Conservation (phyloP, 768 basidiomycete species). For the Daedaleopsis nitida region DNA sequence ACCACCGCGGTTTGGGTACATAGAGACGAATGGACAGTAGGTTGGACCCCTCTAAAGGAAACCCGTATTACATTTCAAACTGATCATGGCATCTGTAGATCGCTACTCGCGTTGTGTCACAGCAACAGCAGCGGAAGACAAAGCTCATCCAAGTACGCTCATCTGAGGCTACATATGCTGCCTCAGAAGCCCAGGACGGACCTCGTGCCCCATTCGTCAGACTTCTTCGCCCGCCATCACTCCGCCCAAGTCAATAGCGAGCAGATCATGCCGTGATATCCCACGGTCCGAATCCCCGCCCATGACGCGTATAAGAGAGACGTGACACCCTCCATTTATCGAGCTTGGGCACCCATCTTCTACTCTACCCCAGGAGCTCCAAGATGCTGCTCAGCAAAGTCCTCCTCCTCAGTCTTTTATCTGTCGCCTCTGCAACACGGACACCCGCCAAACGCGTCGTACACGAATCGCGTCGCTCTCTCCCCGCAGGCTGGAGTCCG, state of each 20-base stretch:
- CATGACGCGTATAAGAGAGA: neutral
- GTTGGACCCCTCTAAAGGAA: too few species aligned
- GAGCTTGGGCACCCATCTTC: neutral
- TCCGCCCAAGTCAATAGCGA: neutral
- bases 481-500: slow-evolving; percentile 44
- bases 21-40: too few species aligned
- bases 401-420: neutral
- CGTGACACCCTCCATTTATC: neutral
- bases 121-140: too few species aligned
- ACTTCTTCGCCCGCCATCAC: neutral
- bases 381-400: neutral
- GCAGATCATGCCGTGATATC: neutral
- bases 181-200: neutral
- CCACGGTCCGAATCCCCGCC: neutral
- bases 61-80: too few species aligned
- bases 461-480: slow-evolving; percentile 20
- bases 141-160: too few species aligned
- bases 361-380: neutral
- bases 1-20: too few species aligned
- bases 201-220: neutral
- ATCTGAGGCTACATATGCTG: too few species aligned
- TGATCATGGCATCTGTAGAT: too few species aligned
- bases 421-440: neutral
- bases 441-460: neutral
- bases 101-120: too few species aligned